phyloP scores from a whole-genome alignment of 495 filamentous ascomycete genomes.

The Aspergillus taichungensis region DNA sequence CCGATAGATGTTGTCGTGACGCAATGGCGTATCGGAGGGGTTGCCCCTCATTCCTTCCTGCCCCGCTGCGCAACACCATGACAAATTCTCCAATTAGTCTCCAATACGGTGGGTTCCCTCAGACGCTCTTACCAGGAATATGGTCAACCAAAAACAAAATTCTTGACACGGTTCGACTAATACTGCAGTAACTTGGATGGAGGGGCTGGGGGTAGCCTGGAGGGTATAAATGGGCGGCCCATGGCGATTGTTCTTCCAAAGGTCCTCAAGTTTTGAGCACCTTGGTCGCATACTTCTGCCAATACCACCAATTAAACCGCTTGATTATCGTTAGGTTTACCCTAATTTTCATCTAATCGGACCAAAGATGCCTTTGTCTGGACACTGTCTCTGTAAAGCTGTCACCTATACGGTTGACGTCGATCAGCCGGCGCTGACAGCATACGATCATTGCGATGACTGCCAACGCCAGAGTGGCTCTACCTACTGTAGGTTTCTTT shows the following conservation, averaged over 20 bases:
- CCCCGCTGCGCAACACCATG: constrained; percentile 4
- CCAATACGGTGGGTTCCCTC: background rate
- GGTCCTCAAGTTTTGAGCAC: constrained; percentile 26
- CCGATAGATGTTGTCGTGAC: constrained; percentile 4
- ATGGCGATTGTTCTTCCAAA: constrained; percentile 7
- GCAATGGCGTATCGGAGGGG: background rate
- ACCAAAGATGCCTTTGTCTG: constrained; percentile 47
- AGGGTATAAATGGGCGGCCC: constrained; percentile 22
- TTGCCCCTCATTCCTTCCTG: background rate
- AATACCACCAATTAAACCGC: background rate
- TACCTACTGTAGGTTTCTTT: constrained; percentile 47
- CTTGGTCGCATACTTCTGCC: constrained; percentile 18
- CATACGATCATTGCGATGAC: constrained; percentile 65
- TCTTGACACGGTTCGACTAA: too few species aligned
- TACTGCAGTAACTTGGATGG: background rate
- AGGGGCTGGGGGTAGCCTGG: background rate
- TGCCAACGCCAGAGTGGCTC: constrained; percentile 63
- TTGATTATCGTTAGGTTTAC: background rate
- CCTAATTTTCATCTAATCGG: constrained; percentile 14
- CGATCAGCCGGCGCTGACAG: constrained; percentile 45
- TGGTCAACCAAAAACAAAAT: constrained; percentile 3
- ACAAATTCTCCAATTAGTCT: constrained; percentile 7
- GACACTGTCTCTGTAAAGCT: constrained; percentile 62
- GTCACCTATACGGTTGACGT: constrained; percentile 55
- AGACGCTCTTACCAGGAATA: constrained; percentile 1